Conservation (phyloP, 1,284 basidiomycete genomes). For the Ceratobasidium sp. region DNA sequence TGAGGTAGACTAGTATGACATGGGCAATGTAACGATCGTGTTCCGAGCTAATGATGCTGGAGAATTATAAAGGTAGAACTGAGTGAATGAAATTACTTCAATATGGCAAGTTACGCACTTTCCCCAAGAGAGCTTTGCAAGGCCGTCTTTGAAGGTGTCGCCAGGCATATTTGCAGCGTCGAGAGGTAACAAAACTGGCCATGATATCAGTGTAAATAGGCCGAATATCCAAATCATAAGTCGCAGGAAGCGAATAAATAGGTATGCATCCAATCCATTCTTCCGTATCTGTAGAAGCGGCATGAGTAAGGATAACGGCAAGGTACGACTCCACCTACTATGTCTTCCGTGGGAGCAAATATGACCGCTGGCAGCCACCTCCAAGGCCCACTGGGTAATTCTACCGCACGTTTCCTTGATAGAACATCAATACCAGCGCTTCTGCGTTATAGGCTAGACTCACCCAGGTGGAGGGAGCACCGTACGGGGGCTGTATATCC, state of each 20-base stretch:
- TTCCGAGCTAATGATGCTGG: constrained; percentile 62
- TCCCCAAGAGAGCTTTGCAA: constrained; percentile 86
- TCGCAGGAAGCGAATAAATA: constrained; percentile 87
- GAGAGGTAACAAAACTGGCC: constrained; percentile 78
- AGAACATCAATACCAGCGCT: not conserved
- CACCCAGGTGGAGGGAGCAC: constrained; percentile 26
- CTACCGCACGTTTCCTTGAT: constrained; percentile 28
- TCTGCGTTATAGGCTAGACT: not conserved
- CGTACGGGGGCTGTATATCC: constrained; percentile 34
- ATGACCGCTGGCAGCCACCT: constrained; percentile 38
- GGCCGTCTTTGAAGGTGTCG: constrained; percentile 66
- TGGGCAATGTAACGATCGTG: constrained; percentile 80
- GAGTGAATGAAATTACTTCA: not conserved
- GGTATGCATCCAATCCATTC: constrained; percentile 95
- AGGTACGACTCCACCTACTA: constrained; percentile 38
- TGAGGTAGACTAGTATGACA: constrained; percentile 76
- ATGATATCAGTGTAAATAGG: constrained; percentile 68
- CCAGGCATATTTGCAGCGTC: constrained; percentile 68
- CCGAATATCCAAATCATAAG: constrained; percentile 87
- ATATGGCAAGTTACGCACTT: constrained; percentile 61
- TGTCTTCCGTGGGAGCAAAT: constrained; percentile 42
- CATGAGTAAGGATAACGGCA: constrained; percentile 2
- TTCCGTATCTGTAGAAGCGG: constrained; percentile 53
- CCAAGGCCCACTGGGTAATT: constrained; percentile 40
- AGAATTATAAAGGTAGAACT: not conserved